Conservation (phyloP, 2,329 filamentous ascomycete genomes). For the Myriosclerotinia scirpicola region DNA sequence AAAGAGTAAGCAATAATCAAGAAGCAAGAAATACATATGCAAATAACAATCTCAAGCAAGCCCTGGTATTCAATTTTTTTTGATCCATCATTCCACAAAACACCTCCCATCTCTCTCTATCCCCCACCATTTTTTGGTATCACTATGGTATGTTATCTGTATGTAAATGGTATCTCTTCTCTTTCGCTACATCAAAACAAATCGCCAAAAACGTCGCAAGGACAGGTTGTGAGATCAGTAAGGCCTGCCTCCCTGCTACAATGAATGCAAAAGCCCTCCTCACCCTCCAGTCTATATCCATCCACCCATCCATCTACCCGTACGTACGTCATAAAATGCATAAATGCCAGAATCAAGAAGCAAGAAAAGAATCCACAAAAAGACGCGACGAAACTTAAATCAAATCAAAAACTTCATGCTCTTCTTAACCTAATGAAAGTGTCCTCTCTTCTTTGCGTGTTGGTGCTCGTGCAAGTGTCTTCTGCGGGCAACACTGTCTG, state of each 20-base stretch:
- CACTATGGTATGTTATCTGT: not conserved
- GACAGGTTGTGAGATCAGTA: not conserved
- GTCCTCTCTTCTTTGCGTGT: constrained; percentile 9
- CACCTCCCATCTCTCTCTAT: too few species aligned
- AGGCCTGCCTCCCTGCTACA: constrained; percentile 8
- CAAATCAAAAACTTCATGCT: constrained; percentile 3
- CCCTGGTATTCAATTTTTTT: too few species aligned
- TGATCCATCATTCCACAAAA: too few species aligned
- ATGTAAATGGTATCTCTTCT: constrained; percentile 11
- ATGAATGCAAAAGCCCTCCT: not conserved
- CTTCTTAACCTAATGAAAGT: constrained; percentile 2
- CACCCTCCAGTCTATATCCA: not conserved
- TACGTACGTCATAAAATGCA: constrained; percentile 2
- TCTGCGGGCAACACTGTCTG: constrained; percentile 2
- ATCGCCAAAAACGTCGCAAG: not conserved
- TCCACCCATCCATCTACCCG: not conserved
- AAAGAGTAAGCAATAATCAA: too few species aligned
- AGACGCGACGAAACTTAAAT: not conserved
- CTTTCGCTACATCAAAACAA: not conserved
- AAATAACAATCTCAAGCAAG: too few species aligned
- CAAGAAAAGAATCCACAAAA: constrained; percentile 3
- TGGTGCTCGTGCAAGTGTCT: constrained; percentile 23
- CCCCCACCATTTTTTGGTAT: not conserved
- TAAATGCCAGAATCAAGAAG: not conserved
- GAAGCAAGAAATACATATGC: too few species aligned